Conservation (phyloP, 2,329 filamentous ascomycete genomes). For the Pseudogymnoascus sp. region DNA sequence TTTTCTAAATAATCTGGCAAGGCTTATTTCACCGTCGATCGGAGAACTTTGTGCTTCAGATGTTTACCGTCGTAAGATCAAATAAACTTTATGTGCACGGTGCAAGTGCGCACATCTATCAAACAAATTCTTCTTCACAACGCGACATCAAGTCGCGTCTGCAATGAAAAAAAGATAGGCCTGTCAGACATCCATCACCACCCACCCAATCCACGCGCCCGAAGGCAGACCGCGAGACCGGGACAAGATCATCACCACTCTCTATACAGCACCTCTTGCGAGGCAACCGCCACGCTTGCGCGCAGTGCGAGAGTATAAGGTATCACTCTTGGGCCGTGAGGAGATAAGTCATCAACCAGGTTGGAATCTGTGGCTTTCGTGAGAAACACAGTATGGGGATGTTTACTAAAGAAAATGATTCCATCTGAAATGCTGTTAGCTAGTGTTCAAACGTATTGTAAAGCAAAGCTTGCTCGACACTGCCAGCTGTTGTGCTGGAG, state of each 20-base stretch:
- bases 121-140: conserved; percentile 41
- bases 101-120: not conserved
- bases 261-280: conserved; percentile 55
- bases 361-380: conserved; percentile 89
- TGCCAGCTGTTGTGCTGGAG: not conserved
- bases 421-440: conserved; percentile 34
- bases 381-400: conserved; percentile 82
- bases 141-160: conserved; percentile 38
- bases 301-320: conserved; percentile 52
- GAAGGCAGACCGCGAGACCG: conserved; percentile 61
- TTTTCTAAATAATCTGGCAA: not conserved
- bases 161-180: conserved; percentile 49
- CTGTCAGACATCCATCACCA: conserved; percentile 88
- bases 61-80: not conserved
- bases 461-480: not conserved
- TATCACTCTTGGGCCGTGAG: conserved; percentile 86
- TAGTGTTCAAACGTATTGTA: conserved; percentile 13
- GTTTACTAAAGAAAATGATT: conserved; percentile 98
- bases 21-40: not conserved
- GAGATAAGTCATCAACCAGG: conserved; percentile 91
- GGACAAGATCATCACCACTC: conserved; percentile 94
- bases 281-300: conserved; percentile 50
- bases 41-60: not conserved
- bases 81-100: not conserved
- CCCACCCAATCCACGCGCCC: conserved; percentile 72